Conservation (phyloP, 805 yeast species). For the Wickerhamiella musiphila region DNA sequence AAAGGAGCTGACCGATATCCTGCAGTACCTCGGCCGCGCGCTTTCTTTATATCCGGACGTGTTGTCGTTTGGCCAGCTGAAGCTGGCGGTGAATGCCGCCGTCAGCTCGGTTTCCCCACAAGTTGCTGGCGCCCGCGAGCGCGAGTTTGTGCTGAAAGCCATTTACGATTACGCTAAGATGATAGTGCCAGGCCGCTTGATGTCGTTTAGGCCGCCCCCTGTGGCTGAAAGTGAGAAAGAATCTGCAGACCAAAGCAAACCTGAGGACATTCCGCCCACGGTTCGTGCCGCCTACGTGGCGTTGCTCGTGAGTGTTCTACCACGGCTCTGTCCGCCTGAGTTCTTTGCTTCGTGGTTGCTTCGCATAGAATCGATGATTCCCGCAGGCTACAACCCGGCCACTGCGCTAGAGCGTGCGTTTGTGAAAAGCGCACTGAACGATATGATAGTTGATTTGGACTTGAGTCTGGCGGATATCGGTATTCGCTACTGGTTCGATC, state of each 20-base stretch:
- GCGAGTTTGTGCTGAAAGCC: slow-evolving; percentile 24
- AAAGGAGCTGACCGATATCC: slow-evolving; percentile 14
- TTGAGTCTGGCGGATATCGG: slow-evolving; percentile 17
- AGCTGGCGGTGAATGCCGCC: slow-evolving; percentile 38
- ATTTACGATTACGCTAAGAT: slow-evolving; percentile 23
- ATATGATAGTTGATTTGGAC: slow-evolving; percentile 10
- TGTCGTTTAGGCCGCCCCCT: slow-evolving; percentile 20
- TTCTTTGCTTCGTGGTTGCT: slow-evolving; percentile 32
- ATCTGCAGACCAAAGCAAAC: slow-evolving; percentile 2
- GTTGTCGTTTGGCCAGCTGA: slow-evolving; percentile 37
- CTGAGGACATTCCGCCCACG: slow-evolving; percentile 17
- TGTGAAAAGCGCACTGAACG: slow-evolving; percentile 10
- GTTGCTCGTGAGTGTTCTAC: slow-evolving; percentile 33
- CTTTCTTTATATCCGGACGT: slow-evolving; percentile 38
- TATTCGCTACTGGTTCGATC: slow-evolving; percentile 18
- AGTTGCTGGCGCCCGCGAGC: too few species aligned
- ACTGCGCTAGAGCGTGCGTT: slow-evolving; percentile 9
- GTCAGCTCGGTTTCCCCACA: too few species aligned
- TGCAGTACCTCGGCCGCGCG: slow-evolving; percentile 30
- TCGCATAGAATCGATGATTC: slow-evolving; percentile 18
- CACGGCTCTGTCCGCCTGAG: slow-evolving; percentile 30
- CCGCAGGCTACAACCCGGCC: slow-evolving; percentile 19
- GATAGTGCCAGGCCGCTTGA: slow-evolving; percentile 22
- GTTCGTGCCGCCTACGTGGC: slow-evolving; percentile 32
- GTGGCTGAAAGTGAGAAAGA: slow-evolving; percentile 17